Evolutionary conservation across 179 eudicot species (phyloP), one percentile per base, ranked within the genome.

Genomic region (Drosera spatulata): DNA sequence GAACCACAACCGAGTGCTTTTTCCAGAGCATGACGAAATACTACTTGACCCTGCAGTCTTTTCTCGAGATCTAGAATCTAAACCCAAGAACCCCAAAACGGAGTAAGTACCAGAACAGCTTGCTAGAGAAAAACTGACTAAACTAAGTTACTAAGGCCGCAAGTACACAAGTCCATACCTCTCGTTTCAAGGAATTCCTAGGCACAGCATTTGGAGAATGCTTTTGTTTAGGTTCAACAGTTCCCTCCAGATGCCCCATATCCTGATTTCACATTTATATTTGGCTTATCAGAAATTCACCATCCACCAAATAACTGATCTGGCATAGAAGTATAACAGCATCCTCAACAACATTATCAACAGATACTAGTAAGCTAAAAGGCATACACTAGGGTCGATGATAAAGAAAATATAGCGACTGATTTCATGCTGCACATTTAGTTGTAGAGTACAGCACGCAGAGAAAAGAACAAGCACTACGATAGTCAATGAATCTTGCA

Each of bases 11-110:
- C 97, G 72, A 94, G 69, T 53, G 94, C 95, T 66, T 72, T 83
- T 68, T 86, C 97, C 61, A 90, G 69, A 67, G 91, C 82, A 69
- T 82, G 68, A 5, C 99, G 94, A 41, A 85, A 85, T 50, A 68
- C 77, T 58, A 94, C 85, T 22, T 22, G 33, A 1, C 33, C 33
- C 33, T 22, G 33, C 33, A 22, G 33, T 22, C 33, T 22, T 22
- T 71, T 86, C 77, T 94, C 99, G 2, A 94, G 91, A 65, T 73
- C 85, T 61, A 78, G 61, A 78, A 94, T 94, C 99, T 94, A 85
- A 57, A 61, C 44, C 14, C 11, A 65, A 58, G 42, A 59, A n/a
- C 56, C 49, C 53, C 67, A 13, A n/a, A 33, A 62, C 37, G 10
- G 4, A 10, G 58, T 10, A 8, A 33, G 37, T 6, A 15, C 12